Base-by-base conservation (phyloP, 2,329 filamentous ascomycete species). In the Didymella pinodella region DNA sequence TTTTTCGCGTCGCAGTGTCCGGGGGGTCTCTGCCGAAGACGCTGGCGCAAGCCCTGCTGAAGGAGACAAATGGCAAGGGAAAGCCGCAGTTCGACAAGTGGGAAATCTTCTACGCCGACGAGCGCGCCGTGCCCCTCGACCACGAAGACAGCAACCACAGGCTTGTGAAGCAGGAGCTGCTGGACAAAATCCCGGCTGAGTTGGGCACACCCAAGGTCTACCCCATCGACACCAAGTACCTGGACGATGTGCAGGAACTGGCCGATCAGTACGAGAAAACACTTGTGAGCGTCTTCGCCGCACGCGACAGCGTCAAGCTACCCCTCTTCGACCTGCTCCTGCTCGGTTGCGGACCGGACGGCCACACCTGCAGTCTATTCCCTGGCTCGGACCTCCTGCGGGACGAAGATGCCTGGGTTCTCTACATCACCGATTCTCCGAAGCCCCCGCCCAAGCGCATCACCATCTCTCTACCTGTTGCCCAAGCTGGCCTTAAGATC, bases 41-140 rank as follows among this genome's bases (percentile, higher is more conserved):
- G 14, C 89, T 99, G 41, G 92, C 93, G 45, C 87, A 92, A 77
- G 93, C 93, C 10, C 87, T 98, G 11, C 86, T 98, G 26, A 74
- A 86, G 20, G 78, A 82, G 60, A 82, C 79, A 48, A 78, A 75
- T 36, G 67, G 74, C 34, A 80, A 88, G 56, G 91, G 93, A 74
- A 84, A 81, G 4, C 80, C 93, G 67, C 83, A 90, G 70, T 97
- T 96, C 79, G 83, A 85, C 75, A 92, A 91, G 78, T 99, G 95
- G 95, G 91, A 98, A 73, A 92, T 99, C 74, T 99, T 98, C 85
- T 98, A 97, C 79, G 94, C 94, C 74, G 95, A 99, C 77, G 95
- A 99, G 84, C 91, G 95, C 73, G 92, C 92, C 69, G 95, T 98
- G 52, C 91, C 95, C 22, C 88, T 97, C 68, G 89, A 95, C 78